A percentile compares a stretch with the other conserved stretches of the same genome.
Conservation (phyloP, 148 eudicot genomes). For the Fagopyrum esculentum region DNA sequence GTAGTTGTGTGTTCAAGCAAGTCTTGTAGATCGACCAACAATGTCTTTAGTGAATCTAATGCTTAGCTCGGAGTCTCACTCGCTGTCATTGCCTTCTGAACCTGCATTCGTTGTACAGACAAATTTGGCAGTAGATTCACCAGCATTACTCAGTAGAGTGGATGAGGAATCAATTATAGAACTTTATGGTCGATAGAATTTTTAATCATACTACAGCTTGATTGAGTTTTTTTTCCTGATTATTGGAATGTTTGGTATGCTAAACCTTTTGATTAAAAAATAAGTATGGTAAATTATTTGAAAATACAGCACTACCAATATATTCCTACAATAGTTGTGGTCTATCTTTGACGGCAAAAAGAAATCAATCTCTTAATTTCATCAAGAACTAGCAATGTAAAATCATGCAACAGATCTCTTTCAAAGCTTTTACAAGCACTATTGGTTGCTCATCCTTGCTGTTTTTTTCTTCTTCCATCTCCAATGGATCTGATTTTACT, state of each 20-base stretch:
- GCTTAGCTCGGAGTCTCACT: constrained; percentile 18
- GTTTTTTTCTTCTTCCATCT: not conserved
- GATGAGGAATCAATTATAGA: constrained; percentile 6
- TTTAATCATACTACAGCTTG: no score
- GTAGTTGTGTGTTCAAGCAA: constrained; percentile 35
- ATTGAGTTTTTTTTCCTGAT: no score
- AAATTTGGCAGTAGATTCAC: not conserved
- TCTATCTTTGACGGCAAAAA: no score
- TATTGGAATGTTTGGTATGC: no score
- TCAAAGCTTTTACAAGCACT: no score
- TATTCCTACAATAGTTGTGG: no score
- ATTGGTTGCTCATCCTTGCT: constrained; percentile 4
- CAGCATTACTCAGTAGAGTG: not conserved
- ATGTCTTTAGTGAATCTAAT: constrained; percentile 29
- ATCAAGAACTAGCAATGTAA: no score
- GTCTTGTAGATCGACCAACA: constrained; percentile 25
- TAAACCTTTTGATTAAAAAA: no score
- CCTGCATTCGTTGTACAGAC: constrained; percentile 20
- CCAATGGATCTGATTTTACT: not conserved
- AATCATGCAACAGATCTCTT: no score
- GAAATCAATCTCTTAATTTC: no score
- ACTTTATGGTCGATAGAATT: constrained; percentile 12
- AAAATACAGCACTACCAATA: no score
- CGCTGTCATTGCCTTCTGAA: constrained; percentile 21
- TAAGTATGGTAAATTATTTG: no score